Percentiles rank a stretch among this genome's conserved stretches.
These are phyloP conservation scores for Coemansia sp. DNA, from an alignment of 192 early-diverging fungal species.

Conservation along the genomic window DNA sequence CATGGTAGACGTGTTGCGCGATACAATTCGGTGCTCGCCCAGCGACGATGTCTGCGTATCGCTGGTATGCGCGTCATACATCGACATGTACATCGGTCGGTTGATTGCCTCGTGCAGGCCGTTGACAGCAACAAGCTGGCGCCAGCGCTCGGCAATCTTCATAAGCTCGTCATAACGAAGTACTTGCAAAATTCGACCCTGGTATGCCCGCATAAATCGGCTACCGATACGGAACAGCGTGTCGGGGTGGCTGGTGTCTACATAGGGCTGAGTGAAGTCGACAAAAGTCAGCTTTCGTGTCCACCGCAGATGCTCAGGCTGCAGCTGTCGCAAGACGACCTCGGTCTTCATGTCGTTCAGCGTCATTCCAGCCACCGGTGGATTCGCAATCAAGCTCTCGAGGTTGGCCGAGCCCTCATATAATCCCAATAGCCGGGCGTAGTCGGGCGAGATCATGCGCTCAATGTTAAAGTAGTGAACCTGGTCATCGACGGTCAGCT, in stretches of 20 bases:
- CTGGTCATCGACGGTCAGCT: conserved; percentile 43
- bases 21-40: conserved; percentile 8
- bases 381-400: conserved; percentile 18
- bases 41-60: conserved; percentile 20
- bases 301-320: conserved; percentile 54
- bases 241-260: conserved; percentile 50
- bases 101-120: conserved; percentile 3
- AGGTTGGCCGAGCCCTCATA: conserved; percentile 35
- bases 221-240: conserved; percentile 53
- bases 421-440: conserved; percentile 23
- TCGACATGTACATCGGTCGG: conserved; percentile 15
- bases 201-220: conserved; percentile 50
- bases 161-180: conserved; percentile 55
- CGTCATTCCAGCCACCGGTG: conserved; percentile 48
- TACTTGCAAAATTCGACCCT: conserved; percentile 39
- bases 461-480: conserved; percentile 55
- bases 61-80: conserved; percentile 11
- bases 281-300: conserved; percentile 54
- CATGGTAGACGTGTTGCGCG: conserved; percentile 6
- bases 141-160: conserved; percentile 53
- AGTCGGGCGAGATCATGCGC: conserved; percentile 36
- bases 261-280: conserved; percentile 54
- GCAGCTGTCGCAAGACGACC: conserved; percentile 42
- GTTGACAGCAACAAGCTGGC: conserved; percentile 32
- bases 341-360: conserved; percentile 51